phyloP scores from a whole-genome alignment of 2,329 filamentous ascomycete species.

The Lomentospora prolificans region DNA sequence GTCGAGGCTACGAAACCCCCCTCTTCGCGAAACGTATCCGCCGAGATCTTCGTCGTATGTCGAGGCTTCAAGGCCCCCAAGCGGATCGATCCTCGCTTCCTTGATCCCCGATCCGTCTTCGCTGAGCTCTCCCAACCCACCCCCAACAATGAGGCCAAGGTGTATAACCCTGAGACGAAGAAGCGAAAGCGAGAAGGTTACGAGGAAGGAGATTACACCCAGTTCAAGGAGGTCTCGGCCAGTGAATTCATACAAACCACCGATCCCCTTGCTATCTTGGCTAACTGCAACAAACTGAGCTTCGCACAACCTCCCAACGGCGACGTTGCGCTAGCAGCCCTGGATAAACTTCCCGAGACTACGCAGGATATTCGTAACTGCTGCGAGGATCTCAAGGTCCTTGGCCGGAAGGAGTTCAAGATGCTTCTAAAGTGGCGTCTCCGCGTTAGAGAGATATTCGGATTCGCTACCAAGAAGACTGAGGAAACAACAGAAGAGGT shows the following conservation, averaged over 20 bases:
- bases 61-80: conserved; percentile 93
- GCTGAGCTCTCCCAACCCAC: conserved; percentile 78
- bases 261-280: conserved; percentile 88
- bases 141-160: conserved; percentile 94
- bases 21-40: conserved; percentile 88
- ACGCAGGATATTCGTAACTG: conserved; percentile 70
- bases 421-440: conserved; percentile 81
- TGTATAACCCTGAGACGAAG: conserved; percentile 95
- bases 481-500: conserved; percentile 58
- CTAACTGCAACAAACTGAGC: conserved; percentile 70
- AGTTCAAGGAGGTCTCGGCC: conserved; percentile 80
- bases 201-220: conserved; percentile 87
- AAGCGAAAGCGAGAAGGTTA: conserved; percentile 97
- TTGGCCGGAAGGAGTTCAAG: conserved; percentile 93
- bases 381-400: conserved; percentile 76
- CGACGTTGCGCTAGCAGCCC: conserved; percentile 76
- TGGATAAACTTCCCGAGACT: conserved; percentile 79
- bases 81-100: conserved; percentile 80
- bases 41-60: conserved; percentile 98
- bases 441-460: conserved; percentile 82
- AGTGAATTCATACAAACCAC: conserved; percentile 90
- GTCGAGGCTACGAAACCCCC: conserved; percentile 97
- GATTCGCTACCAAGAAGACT: conserved; percentile 67
- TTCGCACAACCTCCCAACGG: conserved; percentile 73
- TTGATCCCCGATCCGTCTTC: conserved; percentile 84